Evolutionary conservation across 2,329 filamentous ascomycete species (phyloP).

Genomic region (Calonectria hawksworthii): DNA sequence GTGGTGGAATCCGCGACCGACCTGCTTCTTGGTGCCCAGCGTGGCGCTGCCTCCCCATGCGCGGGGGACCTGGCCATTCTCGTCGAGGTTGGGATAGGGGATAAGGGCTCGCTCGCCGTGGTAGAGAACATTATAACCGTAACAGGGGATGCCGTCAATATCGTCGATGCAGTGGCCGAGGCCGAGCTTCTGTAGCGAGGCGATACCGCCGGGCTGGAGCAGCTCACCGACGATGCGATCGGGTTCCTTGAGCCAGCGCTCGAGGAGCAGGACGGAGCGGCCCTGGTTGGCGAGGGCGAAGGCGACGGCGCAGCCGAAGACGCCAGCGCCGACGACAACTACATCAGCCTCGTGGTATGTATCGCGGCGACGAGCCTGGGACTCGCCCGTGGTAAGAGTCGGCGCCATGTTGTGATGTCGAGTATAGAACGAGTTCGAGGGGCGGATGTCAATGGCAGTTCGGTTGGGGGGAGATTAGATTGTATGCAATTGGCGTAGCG

Average conservation of each 20-base stretch:
- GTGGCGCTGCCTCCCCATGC: constrained; percentile 53
- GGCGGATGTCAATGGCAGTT: constrained; percentile 9
- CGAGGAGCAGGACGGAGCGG: constrained; percentile 89
- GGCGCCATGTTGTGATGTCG: constrained; percentile 47
- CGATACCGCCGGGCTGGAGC: constrained; percentile 91
- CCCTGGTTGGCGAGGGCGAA: constrained; percentile 89
- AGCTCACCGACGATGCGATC: constrained; percentile 97
- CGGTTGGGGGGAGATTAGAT: constrained; percentile 20
- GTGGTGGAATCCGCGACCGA: constrained; percentile 91
- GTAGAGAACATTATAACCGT: constrained; percentile 91
- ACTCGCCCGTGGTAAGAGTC: constrained; percentile 52
- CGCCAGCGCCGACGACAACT: constrained; percentile 91
- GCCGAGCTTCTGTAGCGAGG: constrained; percentile 84
- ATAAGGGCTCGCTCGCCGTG: constrained; percentile 80
- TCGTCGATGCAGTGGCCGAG: constrained; percentile 85
- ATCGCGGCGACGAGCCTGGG: constrained; percentile 63
- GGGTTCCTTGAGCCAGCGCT: constrained; percentile 90
- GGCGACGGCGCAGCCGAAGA: constrained; percentile 90
- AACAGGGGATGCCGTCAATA: constrained; percentile 87
- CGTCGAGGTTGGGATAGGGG: constrained; percentile 79
- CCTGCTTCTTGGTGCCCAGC: constrained; percentile 59
- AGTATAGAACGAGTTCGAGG: constrained; percentile 22
- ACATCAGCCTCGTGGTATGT: constrained; percentile 80
- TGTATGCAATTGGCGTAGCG: not conserved
- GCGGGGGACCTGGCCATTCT: constrained; percentile 57